Evolutionary conservation across 1,139 yeast genomes (phyloP).

Genomic region (Saccharomycopsis hybrid): DNA sequence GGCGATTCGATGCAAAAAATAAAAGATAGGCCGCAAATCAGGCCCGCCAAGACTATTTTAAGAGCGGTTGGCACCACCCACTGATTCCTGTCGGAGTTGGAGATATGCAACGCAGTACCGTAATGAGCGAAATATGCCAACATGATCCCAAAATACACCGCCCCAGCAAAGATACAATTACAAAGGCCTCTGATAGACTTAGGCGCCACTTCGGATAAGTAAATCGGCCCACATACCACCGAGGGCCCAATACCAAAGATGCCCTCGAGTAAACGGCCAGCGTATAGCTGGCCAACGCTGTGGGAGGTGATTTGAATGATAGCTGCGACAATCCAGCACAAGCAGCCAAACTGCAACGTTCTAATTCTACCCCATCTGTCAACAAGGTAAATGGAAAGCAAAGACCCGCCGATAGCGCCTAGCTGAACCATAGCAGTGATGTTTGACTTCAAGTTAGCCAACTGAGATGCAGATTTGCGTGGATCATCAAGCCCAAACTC

Average conservation of each 20-base stretch:
- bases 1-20: neutral
- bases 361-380: conserved; percentile 52
- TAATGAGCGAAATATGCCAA: conserved; percentile 44
- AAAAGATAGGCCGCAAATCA: neutral
- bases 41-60: conserved; percentile 23
- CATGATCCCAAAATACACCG: conserved; percentile 38
- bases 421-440: conserved; percentile 58
- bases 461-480: conserved; percentile 31
- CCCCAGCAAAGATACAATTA: conserved; percentile 42
- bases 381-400: conserved; percentile 43
- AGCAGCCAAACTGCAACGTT: conserved; percentile 39
- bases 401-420: conserved; percentile 53
- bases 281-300: conserved; percentile 43
- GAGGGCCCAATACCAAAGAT: conserved; percentile 53
- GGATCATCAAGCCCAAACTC: conserved; percentile 43
- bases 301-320: conserved; percentile 42
- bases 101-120: conserved; percentile 33
- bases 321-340: conserved; percentile 40
- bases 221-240: conserved; percentile 49
- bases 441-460: conserved; percentile 46
- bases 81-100: conserved; percentile 22
- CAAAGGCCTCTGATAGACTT: conserved; percentile 47
- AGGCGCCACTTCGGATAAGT: conserved; percentile 49
- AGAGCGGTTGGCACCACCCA: neutral
- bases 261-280: conserved; percentile 50